Evolutionary conservation across 495 filamentous ascomycete species (phyloP).

Genomic region (Hypoxylon subgilvum): DNA sequence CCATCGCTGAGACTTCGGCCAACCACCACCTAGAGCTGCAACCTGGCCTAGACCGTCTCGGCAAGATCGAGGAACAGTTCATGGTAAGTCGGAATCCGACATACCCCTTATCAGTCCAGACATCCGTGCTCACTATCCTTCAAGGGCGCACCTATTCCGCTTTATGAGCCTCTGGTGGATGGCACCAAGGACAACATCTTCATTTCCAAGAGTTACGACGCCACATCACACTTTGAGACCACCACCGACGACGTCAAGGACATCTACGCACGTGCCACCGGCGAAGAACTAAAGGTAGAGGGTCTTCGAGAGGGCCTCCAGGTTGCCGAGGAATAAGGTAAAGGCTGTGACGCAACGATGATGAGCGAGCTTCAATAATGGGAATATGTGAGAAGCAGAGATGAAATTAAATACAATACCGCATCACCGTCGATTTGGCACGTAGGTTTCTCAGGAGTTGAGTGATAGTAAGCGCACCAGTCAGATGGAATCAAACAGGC

Average conservation of each 20-base stretch:
- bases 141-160: constrained; percentile 78
- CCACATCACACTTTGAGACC: constrained; percentile 96
- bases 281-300: constrained; percentile 80
- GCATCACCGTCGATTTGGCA: neutral
- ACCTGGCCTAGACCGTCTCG: constrained; percentile 90
- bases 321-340: constrained; percentile 55
- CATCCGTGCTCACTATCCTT: constrained; percentile 18
- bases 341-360: neutral
- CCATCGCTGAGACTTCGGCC: constrained; percentile 86
- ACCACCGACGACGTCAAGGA: constrained; percentile 88
- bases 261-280: constrained; percentile 85
- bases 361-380: neutral
- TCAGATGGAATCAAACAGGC: neutral
- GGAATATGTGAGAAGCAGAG: neutral
- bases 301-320: constrained; percentile 63
- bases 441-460: neutral
- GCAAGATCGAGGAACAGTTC: constrained; percentile 95
- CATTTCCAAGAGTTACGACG: constrained; percentile 98
- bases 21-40: constrained; percentile 97
- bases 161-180: constrained; percentile 90
- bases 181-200: constrained; percentile 91
- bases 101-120: neutral
- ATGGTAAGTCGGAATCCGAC: constrained; percentile 59
- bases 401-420: neutral
- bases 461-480: neutral